phyloP scores from a whole-genome alignment of 208 protist genomes.

The Trypanosoma platydactyli region DNA sequence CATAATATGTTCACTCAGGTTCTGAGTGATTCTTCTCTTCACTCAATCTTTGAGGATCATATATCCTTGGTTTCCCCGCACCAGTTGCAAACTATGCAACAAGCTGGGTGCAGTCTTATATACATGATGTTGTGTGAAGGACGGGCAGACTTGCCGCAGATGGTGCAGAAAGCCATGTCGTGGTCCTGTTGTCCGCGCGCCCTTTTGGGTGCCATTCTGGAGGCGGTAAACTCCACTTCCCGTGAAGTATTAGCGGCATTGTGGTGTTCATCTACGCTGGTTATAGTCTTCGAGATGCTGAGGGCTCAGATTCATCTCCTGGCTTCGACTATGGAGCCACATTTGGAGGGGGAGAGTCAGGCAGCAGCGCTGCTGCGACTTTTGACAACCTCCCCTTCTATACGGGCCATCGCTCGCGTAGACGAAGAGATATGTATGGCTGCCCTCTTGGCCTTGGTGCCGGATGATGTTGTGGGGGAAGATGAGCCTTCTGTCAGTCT shows the following conservation, averaged over 20 bases:
- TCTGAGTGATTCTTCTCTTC: constrained; percentile 25
- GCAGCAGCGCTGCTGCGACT: constrained; percentile 16
- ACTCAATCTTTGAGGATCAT: constrained; percentile 40
- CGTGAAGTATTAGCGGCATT: constrained; percentile 9
- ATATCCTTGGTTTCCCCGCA: constrained; percentile 10
- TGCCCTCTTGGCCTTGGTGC: constrained; percentile 21
- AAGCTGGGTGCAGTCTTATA: constrained; percentile 41
- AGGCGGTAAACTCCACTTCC: constrained; percentile 11
- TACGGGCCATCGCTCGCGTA: constrained; percentile 18
- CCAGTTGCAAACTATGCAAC: constrained; percentile 40
- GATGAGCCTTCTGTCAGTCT: background rate
- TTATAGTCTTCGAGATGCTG: constrained; percentile 19
- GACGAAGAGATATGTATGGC: constrained; percentile 12
- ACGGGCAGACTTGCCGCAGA: constrained; percentile 3
- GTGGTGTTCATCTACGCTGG: constrained; percentile 13
- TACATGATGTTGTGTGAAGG: constrained; percentile 60
- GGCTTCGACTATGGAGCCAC: constrained; percentile 8
- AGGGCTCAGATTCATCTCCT: constrained; percentile 24
- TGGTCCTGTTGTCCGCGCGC: constrained; percentile 15
- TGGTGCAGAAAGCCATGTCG: constrained; percentile 15
- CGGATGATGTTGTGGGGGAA: constrained; percentile 14
- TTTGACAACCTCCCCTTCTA: constrained; percentile 20
- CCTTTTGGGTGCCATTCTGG: constrained; percentile 17
- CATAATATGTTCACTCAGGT: constrained; percentile 17
- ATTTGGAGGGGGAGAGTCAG: constrained; percentile 7